phyloP scores from a whole-genome alignment of 2,329 filamentous ascomycete species.

The Zalaria obscura region DNA sequence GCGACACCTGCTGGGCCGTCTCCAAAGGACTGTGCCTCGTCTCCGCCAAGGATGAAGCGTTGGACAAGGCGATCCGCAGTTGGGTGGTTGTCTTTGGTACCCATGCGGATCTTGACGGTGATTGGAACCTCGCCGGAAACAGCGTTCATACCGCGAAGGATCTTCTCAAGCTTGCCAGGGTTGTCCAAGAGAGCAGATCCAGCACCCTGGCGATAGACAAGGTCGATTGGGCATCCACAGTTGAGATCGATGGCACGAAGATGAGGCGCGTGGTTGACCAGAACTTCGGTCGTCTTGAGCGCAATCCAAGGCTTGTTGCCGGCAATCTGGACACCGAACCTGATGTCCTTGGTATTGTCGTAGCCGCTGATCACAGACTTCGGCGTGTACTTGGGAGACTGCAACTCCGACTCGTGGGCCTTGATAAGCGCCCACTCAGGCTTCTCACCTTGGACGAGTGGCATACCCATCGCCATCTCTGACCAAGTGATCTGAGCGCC shows the following conservation, averaged over 20 bases:
- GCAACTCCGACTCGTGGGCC: slow-evolving; percentile 70
- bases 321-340: slow-evolving; percentile 85
- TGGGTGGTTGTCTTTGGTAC: slow-evolving; percentile 65
- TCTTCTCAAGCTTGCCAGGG: slow-evolving; percentile 79
- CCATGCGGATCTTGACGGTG: slow-evolving; percentile 88
- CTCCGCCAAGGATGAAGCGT: slow-evolving; percentile 65
- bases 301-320: slow-evolving; percentile 86
- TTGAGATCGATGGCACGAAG: slow-evolving; percentile 89
- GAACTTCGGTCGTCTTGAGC: slow-evolving; percentile 71
- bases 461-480: slow-evolving; percentile 92
- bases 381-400: slow-evolving; percentile 52
- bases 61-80: slow-evolving; percentile 72
- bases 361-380: slow-evolving; percentile 56
- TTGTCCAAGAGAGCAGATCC: slow-evolving; percentile 87
- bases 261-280: slow-evolving; percentile 64
- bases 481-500: slow-evolving; percentile 92
- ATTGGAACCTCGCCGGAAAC: slow-evolving; percentile 85
- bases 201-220: slow-evolving; percentile 76
- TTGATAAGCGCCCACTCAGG: slow-evolving; percentile 92
- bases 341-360: slow-evolving; percentile 68
- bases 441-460: slow-evolving; percentile 78
- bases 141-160: slow-evolving; percentile 88
- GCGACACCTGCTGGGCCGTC: slow-evolving; percentile 73
- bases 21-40: slow-evolving; percentile 51
- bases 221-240: slow-evolving; percentile 92